These are phyloP conservation scores for Ciborinia camelliae DNA, from an alignment of 2,329 filamentous ascomycete species.

Conservation along the genomic window DNA sequence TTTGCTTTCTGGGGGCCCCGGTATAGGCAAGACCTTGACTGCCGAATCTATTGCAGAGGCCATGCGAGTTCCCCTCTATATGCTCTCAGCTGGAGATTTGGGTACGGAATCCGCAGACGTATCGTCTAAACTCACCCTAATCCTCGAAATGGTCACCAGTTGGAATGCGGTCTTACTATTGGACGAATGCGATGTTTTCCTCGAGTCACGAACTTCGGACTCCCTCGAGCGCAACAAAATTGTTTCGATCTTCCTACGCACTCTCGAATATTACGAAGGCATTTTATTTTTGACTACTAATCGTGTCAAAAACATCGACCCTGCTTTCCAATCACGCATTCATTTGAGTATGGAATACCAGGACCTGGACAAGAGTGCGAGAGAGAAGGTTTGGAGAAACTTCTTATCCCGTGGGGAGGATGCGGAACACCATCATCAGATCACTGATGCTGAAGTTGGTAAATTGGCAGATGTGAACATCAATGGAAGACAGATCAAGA, in stretches of 20 bases:
- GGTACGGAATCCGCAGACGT: constrained; percentile 39
- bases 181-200: constrained; percentile 67
- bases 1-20: constrained; percentile 47
- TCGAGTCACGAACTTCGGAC: constrained; percentile 33
- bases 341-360: constrained; percentile 35
- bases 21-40: constrained; percentile 43
- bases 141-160: constrained; percentile 67
- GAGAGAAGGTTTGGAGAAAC: constrained; percentile 28
- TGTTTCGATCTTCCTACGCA: constrained; percentile 40
- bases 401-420: constrained; percentile 21
- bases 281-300: constrained; percentile 43
- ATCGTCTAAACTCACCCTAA: constrained; percentile 45
- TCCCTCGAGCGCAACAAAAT: constrained; percentile 43
- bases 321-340: constrained; percentile 39
- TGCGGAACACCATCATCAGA: constrained; percentile 28
- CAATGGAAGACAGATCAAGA: constrained; percentile 41
- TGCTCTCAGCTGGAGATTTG: constrained; percentile 46
- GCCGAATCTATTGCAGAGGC: constrained; percentile 31
- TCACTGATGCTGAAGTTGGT: constrained; percentile 25
- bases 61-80: constrained; percentile 27
- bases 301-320: constrained; percentile 37
- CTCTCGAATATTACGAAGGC: constrained; percentile 41
- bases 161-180: constrained; percentile 72
- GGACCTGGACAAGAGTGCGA: constrained; percentile 27
- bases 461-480: constrained; percentile 28